phyloP scores from a whole-genome alignment of 1,284 basidiomycete species.

The Ustilago vetiveriae region DNA sequence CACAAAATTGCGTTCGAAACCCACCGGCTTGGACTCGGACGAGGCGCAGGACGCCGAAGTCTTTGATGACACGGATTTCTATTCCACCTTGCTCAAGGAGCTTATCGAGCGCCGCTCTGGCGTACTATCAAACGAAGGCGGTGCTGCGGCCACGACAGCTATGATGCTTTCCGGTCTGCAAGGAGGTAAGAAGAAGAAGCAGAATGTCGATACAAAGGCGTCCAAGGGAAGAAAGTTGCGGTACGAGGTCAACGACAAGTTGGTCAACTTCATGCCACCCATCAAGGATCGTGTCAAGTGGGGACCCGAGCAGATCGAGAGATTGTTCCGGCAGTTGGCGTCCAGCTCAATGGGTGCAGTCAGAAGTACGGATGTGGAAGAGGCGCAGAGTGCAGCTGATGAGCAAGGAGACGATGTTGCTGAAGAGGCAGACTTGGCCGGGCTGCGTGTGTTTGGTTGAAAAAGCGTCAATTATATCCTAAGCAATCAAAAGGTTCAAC shows the following conservation, averaged over 20 bases:
- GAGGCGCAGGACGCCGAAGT: constrained; percentile 44
- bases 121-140: not conserved
- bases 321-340: constrained; percentile 58
- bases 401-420: not conserved
- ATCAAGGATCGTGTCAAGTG: constrained; percentile 48
- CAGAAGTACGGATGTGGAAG: constrained; percentile 1
- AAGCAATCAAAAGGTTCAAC: not conserved
- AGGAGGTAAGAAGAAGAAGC: constrained; percentile 46
- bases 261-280: constrained; percentile 66
- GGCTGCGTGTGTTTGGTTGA: constrained; percentile 40
- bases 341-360: constrained; percentile 15
- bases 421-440: constrained; percentile 27
- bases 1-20: constrained; percentile 15
- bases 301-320: constrained; percentile 56
- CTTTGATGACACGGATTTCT: constrained; percentile 66
- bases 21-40: not conserved
- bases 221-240: constrained; percentile 62
- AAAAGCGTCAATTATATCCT: not conserved
- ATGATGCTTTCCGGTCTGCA: constrained; percentile 23
- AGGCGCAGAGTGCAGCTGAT: constrained; percentile 10
- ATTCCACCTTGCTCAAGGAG: constrained; percentile 59
- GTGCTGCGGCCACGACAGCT: constrained; percentile 11
- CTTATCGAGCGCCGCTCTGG: constrained; percentile 57
- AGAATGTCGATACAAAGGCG: constrained; percentile 57
- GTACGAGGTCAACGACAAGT: constrained; percentile 64